Base-by-base conservation (phyloP, 768 basidiomycete species). In the Lyophyllum semitale region DNA sequence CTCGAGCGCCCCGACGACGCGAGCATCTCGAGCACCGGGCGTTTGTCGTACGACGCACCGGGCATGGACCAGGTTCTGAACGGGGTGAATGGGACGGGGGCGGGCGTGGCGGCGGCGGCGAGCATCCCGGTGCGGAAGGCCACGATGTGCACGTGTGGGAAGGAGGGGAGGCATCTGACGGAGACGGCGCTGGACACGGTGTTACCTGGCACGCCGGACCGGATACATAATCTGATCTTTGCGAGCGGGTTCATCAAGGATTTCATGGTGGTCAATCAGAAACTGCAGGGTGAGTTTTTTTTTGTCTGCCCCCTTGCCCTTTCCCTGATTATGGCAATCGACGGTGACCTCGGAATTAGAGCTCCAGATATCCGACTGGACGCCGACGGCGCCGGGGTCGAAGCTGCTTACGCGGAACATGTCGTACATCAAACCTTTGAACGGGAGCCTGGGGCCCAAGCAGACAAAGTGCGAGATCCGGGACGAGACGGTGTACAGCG, bases 281-380 rank as follows among this genome's bases (percentile, higher is more conserved):
- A 91, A 68, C 77, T 98, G 17, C 75, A 79, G 17, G 96, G 97
- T 95, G 62, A 59, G 88, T 74, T 18, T n/a, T 26, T 18, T n/a
- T 25, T 20, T 29, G 26, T 41, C 30, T 18, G n/a, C 38, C 17
- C n/a, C 41, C 3, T 9, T 27, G 23, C 8, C n/a, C 26, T 2
- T 29, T 15, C 43, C 33, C 17, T 38, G 15, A n/a, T n/a, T n/a
- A n/a, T n/a, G n/a, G n/a, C n/a, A 1, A 38, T 15, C 18, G 37
- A 38, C 37, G 4, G 17, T n/a, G 17, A 2, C 11, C 29, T 6
- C 18, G 37, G 18, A 38, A 8, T 6, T 56, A 98, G 96, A 98
- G 60, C 83, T 99, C 51, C 95, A 99, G 70, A 92, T 94, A 64
- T 89, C 94, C 4, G 97, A 98, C 68, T 98, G 97, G 97, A 75